These are phyloP conservation scores for Tilletia caries DNA, from an alignment of 1,284 basidiomycete genomes.

Conservation along the genomic window DNA sequence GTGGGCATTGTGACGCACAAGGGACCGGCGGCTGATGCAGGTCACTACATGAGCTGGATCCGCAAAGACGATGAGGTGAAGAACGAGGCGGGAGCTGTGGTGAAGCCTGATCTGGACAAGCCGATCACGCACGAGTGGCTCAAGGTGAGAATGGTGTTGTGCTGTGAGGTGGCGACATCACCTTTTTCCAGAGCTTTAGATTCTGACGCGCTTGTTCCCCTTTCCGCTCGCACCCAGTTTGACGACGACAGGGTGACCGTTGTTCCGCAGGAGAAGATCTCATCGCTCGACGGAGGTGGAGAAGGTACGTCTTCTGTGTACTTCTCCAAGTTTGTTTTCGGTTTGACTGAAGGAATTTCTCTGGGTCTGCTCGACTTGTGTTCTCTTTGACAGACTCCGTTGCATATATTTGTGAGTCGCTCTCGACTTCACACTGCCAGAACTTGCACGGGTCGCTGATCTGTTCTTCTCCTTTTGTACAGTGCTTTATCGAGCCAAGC, in stretches of 20 bases:
- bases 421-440: neutral
- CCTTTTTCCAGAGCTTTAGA: too few species aligned
- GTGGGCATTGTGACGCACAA: constrained; percentile 96
- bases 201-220: neutral
- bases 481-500: constrained; percentile 7
- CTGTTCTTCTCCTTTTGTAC: neutral
- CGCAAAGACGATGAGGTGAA: constrained; percentile 33
- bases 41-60: constrained; percentile 87
- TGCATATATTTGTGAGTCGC: constrained; percentile 38
- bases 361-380: neutral
- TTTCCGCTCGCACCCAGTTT: constrained; percentile 25
- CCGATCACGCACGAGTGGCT: constrained; percentile 42
- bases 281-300: constrained; percentile 45
- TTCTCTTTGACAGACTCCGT: constrained; percentile 33
- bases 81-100: constrained; percentile 9
- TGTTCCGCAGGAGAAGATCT: constrained; percentile 46
- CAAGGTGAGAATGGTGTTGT: constrained; percentile 22
- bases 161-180: neutral
- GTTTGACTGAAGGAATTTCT: neutral
- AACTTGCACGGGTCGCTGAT: neutral
- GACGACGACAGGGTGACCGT: constrained; percentile 49
- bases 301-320: constrained; percentile 23
- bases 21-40: constrained; percentile 86
- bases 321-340: neutral
- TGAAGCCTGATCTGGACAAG: constrained; percentile 9